Evolutionary conservation across 176 grass and related monocot genomes (phyloP).

Genomic region (Eleusine coracana): DNA sequence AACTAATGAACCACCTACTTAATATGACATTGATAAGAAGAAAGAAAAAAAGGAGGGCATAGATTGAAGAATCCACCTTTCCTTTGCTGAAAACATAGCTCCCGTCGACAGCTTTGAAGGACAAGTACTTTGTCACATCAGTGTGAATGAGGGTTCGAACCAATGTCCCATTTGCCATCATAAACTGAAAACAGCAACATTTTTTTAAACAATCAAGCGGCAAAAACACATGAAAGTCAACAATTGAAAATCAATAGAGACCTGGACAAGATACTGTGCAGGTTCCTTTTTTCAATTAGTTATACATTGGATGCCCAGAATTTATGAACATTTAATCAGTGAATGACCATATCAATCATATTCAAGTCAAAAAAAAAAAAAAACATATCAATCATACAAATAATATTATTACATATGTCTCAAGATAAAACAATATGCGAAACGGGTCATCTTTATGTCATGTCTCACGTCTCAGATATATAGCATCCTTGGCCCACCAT

Average conservation of each 20-base stretch:
- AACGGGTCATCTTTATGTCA: slow-evolving; percentile 4
- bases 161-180: slow-evolving; percentile 97
- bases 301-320: slow-evolving; percentile 15
- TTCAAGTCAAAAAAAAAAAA: neutral
- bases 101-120: slow-evolving; percentile 93
- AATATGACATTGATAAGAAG: slow-evolving; percentile 17
- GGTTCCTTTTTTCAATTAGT: neutral
- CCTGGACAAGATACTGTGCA: neutral
- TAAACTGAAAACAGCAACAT: slow-evolving; percentile 64
- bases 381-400: neutral
- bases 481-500: neutral
- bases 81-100: slow-evolving; percentile 95
- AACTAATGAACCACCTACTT: neutral
- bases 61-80: slow-evolving; percentile 56
- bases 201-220: slow-evolving; percentile 25
- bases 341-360: neutral
- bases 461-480: neutral
- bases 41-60: slow-evolving; percentile 10
- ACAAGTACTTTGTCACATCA: slow-evolving; percentile 84
- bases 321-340: neutral
- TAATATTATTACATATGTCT: neutral
- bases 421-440: slow-evolving; percentile 24
- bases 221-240: neutral
- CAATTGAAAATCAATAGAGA: slow-evolving; percentile 15
- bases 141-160: slow-evolving; percentile 88